These are phyloP conservation scores for Saccharomyces paradoxus DNA, from an alignment of 805 yeast species.

Conservation along the genomic window DNA sequence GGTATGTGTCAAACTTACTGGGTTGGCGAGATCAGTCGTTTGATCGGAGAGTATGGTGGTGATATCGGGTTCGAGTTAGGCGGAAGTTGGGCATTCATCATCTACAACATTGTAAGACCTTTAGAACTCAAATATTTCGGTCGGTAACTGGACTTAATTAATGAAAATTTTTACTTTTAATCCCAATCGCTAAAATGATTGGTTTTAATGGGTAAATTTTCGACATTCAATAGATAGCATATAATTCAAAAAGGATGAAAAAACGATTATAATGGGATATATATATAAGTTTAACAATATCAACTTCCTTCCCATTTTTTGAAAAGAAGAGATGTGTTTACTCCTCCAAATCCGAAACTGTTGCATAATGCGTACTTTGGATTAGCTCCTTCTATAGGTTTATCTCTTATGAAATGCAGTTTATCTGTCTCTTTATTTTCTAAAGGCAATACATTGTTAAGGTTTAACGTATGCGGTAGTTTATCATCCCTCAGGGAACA, in stretches of 20 bases:
- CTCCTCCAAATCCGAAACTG: conserved; percentile 97
- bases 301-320: conserved; percentile 23
- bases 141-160: conserved; percentile 12
- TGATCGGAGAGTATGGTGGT: conserved; percentile 62
- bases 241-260: background rate
- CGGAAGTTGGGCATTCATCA: conserved; percentile 54
- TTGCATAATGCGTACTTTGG: conserved; percentile 65
- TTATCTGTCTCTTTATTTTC: conserved; percentile 7
- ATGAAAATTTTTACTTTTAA: background rate
- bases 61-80: conserved; percentile 81
- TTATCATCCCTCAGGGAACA: conserved; percentile 48
- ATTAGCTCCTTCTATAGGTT: conserved; percentile 32
- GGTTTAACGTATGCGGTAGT: conserved; percentile 78
- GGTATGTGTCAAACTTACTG: conserved; percentile 89
- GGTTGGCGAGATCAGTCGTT: conserved; percentile 54
- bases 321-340: conserved; percentile 69
- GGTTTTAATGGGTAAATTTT: background rate
- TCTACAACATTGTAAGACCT: conserved; percentile 48
- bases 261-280: background rate
- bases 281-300: background rate
- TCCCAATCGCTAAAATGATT: background rate
- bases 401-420: conserved; percentile 51
- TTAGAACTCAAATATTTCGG: conserved; percentile 59
- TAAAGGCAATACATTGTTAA: conserved; percentile 35
- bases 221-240: background rate